Evolutionary conservation across 352 stramenopile genomes (phyloP).

Genomic region (Pilasporangium apinafurcum): DNA sequence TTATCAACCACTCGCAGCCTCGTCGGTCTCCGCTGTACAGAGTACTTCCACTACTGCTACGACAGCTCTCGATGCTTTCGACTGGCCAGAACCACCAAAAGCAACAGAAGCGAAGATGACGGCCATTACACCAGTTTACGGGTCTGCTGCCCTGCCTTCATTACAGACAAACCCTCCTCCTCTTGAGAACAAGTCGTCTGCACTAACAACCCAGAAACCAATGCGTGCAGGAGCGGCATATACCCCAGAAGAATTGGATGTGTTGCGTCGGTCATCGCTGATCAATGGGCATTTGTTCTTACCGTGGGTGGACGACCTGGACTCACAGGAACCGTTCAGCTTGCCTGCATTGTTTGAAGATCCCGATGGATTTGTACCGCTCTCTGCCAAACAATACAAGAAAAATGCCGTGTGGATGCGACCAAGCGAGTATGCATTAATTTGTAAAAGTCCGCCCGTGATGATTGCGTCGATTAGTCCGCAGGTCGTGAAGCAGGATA

Average conservation of each 20-base stretch:
- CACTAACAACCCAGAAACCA: background rate
- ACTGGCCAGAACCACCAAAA: slow-evolving; percentile 31
- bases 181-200: too few relatives aligned
- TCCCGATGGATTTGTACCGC: slow-evolving; percentile 51
- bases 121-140: slow-evolving; percentile 1
- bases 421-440: slow-evolving; percentile 42
- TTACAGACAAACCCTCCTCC: background rate
- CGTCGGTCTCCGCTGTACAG: background rate
- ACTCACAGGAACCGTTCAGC: slow-evolving; percentile 51
- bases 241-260: slow-evolving; percentile 58
- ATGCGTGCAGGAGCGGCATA: slow-evolving; percentile 28
- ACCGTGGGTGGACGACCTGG: slow-evolving; percentile 69
- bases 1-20: background rate
- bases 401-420: slow-evolving; percentile 63
- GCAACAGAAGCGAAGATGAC: background rate
- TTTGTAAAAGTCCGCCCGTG: slow-evolving; percentile 41
- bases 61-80: too few relatives aligned
- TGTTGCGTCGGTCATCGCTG: slow-evolving; percentile 70
- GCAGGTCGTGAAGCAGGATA: slow-evolving; percentile 80
- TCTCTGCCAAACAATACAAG: slow-evolving; percentile 66
- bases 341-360: slow-evolving; percentile 50
- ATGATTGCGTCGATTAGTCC: slow-evolving; percentile 75
- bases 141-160: background rate
- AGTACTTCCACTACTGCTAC: too few relatives aligned
- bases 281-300: slow-evolving; percentile 85